phyloP scores from a whole-genome alignment of 2,329 filamentous ascomycete species.

The Bertia moriformis region DNA sequence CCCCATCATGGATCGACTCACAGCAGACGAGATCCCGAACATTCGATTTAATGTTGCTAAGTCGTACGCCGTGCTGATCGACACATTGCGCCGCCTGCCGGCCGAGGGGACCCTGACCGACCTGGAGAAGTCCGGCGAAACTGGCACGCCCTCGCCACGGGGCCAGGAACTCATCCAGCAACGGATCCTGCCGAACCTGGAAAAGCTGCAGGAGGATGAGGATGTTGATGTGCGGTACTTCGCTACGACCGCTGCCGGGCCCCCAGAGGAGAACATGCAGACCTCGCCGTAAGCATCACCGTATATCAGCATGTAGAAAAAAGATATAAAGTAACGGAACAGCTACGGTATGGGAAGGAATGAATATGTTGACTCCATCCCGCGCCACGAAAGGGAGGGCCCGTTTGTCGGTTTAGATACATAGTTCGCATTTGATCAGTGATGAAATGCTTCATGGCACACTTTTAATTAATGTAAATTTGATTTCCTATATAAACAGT shows the following conservation, averaged over 20 bases:
- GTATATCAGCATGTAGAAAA: no score
- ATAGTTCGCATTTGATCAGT: no score
- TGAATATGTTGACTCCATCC: no score
- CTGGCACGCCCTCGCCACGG: constrained; percentile 49
- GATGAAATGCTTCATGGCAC: no score
- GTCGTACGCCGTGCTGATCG: constrained; percentile 81
- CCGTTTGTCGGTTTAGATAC: no score
- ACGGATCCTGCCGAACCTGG: constrained; percentile 74
- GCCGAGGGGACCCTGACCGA: constrained; percentile 75
- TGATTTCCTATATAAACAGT: no score
- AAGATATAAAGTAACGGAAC: no score
- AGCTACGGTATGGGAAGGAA: no score
- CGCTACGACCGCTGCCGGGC: constrained; percentile 70
- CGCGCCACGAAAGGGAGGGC: no score
- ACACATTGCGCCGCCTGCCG: constrained; percentile 80
- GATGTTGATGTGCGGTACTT: constrained; percentile 98
- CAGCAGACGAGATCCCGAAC: constrained; percentile 89
- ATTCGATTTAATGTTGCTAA: constrained; percentile 99
- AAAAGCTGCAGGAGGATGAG: constrained; percentile 91
- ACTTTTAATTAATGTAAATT: no score
- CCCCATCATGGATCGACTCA: constrained; percentile 89
- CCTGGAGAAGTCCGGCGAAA: constrained; percentile 62
- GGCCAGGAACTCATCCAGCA: constrained; percentile 71
- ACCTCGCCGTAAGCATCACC: constrained; percentile 26
- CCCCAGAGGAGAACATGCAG: constrained; percentile 34